Evolutionary conservation across 345 rosid genomes (phyloP), one percentile per base, ranked within the genome.

Genomic region (Eucalyptus curtisii): DNA sequence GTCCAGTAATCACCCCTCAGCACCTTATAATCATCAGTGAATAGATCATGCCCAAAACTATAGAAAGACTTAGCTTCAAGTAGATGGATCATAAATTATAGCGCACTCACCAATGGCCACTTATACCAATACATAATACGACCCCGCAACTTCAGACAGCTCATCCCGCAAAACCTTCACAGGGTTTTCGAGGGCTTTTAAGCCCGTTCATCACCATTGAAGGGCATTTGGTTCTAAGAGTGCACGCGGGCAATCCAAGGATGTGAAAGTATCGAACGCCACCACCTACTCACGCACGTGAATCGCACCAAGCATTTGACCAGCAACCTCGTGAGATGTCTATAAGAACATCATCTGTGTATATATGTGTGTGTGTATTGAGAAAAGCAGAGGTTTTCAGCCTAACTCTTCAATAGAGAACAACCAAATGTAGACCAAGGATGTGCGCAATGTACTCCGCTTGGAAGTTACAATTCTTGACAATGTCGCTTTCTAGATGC

Each of bases 201-300:
- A 20, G 30, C 15, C 15, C 15, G 15, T 76, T 37, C 47, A 76
- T 40, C 27, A 3, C 14, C 82, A 22, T 40, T 3, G 14, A 37
- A 19, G 8, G 14, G 14, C 14, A 71, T 37, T 37, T 76, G 15
- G 45, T 68, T 33, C 80, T 10, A 2, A 33, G 44, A 76, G 47
- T 40, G 30, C 47, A 1, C 0, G 0, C 15, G 0, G 47, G 84
- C 84, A 76, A 40, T 1, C 14, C 44, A 0, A 17, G 44, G 81
- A 68, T 68, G 25, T 0, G 44, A 68, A 33, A 68, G 2, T 33
- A 68, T 33, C 1, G 44, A 33, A 68, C 6, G 13, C 4, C 24
- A 68, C 1, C 13, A 0, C 81, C 0, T 17, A 68, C 44, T 17
- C 24, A 33, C 0, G 1, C 80, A 17, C 25, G 4, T 3, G 81